Percentiles rank a stretch among this genome's conserved stretches.
phyloP scores from a whole-genome alignment of 352 stramenopile species.

The Phytopythium helicoides region DNA sequence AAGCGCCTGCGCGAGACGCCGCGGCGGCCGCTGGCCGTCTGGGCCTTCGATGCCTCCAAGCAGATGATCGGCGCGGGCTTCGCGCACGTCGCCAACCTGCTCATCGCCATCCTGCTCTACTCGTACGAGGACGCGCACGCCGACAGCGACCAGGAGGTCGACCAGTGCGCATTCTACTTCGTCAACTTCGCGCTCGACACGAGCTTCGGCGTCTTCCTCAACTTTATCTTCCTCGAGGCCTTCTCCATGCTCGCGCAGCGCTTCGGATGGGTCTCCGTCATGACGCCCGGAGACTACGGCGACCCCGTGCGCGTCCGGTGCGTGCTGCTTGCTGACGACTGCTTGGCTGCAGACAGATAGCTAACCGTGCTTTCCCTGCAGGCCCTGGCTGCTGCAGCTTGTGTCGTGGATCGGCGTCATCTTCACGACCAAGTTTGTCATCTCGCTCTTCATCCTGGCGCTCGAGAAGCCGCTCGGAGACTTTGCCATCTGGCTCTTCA shows the following conservation, averaged over 20 bases:
- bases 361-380: too few species aligned
- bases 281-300: constrained; percentile 80
- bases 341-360: background rate
- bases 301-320: constrained; percentile 50
- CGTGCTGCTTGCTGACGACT: background rate
- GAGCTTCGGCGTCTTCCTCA: constrained; percentile 81
- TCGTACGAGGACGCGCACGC: constrained; percentile 44
- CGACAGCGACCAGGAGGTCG: constrained; percentile 26
- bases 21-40: constrained; percentile 75
- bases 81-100: constrained; percentile 78
- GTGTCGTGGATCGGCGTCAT: constrained; percentile 82
- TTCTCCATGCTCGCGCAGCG: constrained; percentile 51
- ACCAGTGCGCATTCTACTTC: constrained; percentile 88
- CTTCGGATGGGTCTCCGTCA: constrained; percentile 56
- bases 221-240: constrained; percentile 70
- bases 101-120: constrained; percentile 88
- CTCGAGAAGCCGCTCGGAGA: constrained; percentile 63
- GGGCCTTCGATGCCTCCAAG: constrained; percentile 85
- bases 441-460: constrained; percentile 68
- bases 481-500: constrained; percentile 66
- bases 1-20: constrained; percentile 76
- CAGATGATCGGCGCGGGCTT: constrained; percentile 84
- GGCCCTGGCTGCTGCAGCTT: constrained; percentile 72
- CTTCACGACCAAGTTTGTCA: constrained; percentile 74
- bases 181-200: constrained; percentile 89